These are phyloP conservation scores for Neurospora crassa DNA, from an alignment of 2,329 filamentous ascomycete genomes.

Conservation along the genomic window DNA sequence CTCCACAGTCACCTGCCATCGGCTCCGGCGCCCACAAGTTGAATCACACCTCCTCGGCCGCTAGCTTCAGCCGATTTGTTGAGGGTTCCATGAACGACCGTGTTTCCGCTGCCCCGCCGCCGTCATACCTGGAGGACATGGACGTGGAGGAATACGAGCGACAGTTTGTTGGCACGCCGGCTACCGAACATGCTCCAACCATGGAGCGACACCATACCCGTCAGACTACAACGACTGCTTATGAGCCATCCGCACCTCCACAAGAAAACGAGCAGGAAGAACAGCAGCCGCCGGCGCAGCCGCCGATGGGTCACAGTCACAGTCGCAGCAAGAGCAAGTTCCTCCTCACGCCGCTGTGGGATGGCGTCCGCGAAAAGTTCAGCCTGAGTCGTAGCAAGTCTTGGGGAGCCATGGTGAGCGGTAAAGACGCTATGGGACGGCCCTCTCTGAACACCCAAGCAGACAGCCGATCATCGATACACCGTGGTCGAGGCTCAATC, in stretches of 20 bases:
- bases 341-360: constrained; percentile 25
- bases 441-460: background rate
- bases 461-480: background rate
- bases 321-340: constrained; percentile 16
- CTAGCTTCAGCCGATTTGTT: constrained; percentile 45
- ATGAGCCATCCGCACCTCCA: background rate
- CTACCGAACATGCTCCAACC: background rate
- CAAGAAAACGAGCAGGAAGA: constrained; percentile 1
- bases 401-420: constrained; percentile 12
- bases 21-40: background rate
- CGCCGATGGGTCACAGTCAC: constrained; percentile 7
- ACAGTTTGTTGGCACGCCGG: constrained; percentile 13
- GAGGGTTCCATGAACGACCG: constrained; percentile 87
- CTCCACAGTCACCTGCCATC: background rate
- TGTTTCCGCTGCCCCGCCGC: constrained; percentile 59
- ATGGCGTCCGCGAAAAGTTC: constrained; percentile 23
- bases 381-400: constrained; percentile 18
- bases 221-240: background rate
- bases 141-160: constrained; percentile 20
- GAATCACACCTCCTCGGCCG: constrained; percentile 6
- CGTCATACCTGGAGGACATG: constrained; percentile 48
- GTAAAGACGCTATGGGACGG: background rate
- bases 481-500: background rate
- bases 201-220: background rate
- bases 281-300: constrained; percentile 10